Evolutionary conservation across 306 rosid genomes (phyloP), one percentile per base, ranked within the genome.

Genomic region (Neltuma alba): DNA sequence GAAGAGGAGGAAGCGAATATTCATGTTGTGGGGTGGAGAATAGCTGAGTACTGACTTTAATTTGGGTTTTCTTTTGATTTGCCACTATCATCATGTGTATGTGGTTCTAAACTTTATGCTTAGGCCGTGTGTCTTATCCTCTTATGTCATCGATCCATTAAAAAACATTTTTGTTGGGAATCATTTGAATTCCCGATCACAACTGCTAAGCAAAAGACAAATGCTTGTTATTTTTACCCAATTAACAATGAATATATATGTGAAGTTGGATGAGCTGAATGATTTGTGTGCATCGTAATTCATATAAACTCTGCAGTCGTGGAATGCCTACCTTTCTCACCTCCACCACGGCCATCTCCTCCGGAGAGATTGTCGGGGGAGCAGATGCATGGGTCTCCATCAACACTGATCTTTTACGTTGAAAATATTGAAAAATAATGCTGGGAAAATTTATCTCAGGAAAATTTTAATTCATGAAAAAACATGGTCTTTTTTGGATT

Each of bases 11-110:
- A 44, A 61, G 34, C 80, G 38, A 73, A 40, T 65, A 8, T 80
- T 88, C 91, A 87, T 89, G 64, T 47, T 85, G 77, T 45, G 78
- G 37, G 13, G 34, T 23, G 50, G 52, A 27, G 37, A 8, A 4
- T 13, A 45, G 12, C 15, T 57, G 65, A 58, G 10, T 13, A 5
- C 54, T 70, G 67, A 58, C 37, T 77, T 80, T n/a, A n/a, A n/a
- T n/a, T n/a, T 57, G 40, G 75, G 74, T 41, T 79, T 72, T 41
- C 12, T 64, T 63, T 14, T 33, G 18, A 0, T 63, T n/a, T 45
- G 25, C 7, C 20, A 42, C 38, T 45, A 33, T 6, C 34, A n/a
- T n/a, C n/a, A n/a, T n/a, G n/a, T n/a, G 13, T 44, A 4, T 40
- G 54, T 6, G 74, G 16, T 72, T 42, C 40, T 52, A 48, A 75